Base-by-base conservation (phyloP, 1,284 basidiomycete species). In the Xanthoconium separans region DNA sequence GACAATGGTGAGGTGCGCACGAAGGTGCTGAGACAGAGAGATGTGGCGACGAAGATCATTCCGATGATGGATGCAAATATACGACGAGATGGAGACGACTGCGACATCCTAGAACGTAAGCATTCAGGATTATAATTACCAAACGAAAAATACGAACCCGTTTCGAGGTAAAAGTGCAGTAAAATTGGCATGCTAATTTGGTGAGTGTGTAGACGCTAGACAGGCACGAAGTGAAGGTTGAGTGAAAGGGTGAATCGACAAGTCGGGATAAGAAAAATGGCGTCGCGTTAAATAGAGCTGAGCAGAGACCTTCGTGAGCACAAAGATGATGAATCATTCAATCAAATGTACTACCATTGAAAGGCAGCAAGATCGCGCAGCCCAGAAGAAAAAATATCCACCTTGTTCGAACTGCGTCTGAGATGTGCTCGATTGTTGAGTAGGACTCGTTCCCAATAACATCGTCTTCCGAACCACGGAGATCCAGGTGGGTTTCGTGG, bases 361-460 rank as follows among this genome's bases (percentile, higher is more conserved):
- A 54, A 8, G 53, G 53, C 7, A 54, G 39, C 16, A 54, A 34
- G n/a, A 54, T 37, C n/a, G 53, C 39, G 16, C 53, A 46, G 13
- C 53, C 53, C 24, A 54, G 51, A 22, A 54, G 37, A 4, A 54
- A 54, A 29, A 42, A 54, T 9, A 51, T 46, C 53, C 50, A 54
- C 7, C 33, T 22, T 1, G 18, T 40, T 30, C 27, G 37, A 22
- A 10, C 18, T 20, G n/a, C 37, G 29, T n/a, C 5, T 15, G 13
- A 10, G 16, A 30, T 20, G 18, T 11, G 15, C 27, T 40, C 36
- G 18, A 6, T 16, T 40, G 20, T 16, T 12, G 37, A 16, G 27
- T 41, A 22, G 2, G 13, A 7, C 18, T 41, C 18, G 3, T 22
- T 18, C 44, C 8, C 44, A 22, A 12, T 11, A 33, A 33, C 20